Evolutionary conservation across 192 early-diverging fungal genomes (phyloP).

Genomic region (Coemansia sp.): DNA sequence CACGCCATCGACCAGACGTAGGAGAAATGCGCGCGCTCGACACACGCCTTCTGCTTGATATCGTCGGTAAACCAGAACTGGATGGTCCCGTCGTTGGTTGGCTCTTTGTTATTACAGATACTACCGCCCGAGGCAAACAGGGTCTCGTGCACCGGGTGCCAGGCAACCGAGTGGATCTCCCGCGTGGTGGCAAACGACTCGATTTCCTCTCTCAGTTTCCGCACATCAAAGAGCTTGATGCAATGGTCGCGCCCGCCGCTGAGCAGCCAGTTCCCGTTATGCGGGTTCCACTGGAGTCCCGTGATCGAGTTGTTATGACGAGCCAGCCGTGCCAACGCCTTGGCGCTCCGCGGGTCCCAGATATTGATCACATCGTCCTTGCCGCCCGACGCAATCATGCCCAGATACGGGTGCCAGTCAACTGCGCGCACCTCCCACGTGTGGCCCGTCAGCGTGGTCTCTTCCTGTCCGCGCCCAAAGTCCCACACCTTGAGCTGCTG

Average conservation of each 20-base stretch:
- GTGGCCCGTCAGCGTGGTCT: constrained; percentile 80
- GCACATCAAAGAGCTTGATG: constrained; percentile 92
- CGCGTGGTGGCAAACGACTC: constrained; percentile 86
- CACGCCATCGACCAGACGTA: constrained; percentile 95
- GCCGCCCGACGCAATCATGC: constrained; percentile 88
- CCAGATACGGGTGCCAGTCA: constrained; percentile 96
- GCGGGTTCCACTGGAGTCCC: constrained; percentile 86
- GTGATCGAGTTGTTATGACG: constrained; percentile 93
- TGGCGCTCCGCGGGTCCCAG: constrained; percentile 95
- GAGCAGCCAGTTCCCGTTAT: constrained; percentile 95
- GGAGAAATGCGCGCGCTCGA: constrained; percentile 84
- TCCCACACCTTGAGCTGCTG: constrained; percentile 96
- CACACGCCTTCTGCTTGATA: constrained; percentile 37
- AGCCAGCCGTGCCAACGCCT: constrained; percentile 83
- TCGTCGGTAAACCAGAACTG: constrained; percentile 81
- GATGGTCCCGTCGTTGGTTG: constrained; percentile 55
- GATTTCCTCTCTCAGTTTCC: constrained; percentile 85
- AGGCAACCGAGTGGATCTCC: constrained; percentile 86
- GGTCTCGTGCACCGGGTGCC: constrained; percentile 95
- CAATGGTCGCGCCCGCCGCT: constrained; percentile 89
- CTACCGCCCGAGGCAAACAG: constrained; percentile 90
- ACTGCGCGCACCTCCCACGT: constrained; percentile 97
- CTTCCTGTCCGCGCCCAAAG: constrained; percentile 83
- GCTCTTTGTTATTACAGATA: constrained; percentile 62
- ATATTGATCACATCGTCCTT: constrained; percentile 96